These are phyloP conservation scores for Candida montana DNA, from an alignment of 805 yeast species.

Conservation along the genomic window DNA sequence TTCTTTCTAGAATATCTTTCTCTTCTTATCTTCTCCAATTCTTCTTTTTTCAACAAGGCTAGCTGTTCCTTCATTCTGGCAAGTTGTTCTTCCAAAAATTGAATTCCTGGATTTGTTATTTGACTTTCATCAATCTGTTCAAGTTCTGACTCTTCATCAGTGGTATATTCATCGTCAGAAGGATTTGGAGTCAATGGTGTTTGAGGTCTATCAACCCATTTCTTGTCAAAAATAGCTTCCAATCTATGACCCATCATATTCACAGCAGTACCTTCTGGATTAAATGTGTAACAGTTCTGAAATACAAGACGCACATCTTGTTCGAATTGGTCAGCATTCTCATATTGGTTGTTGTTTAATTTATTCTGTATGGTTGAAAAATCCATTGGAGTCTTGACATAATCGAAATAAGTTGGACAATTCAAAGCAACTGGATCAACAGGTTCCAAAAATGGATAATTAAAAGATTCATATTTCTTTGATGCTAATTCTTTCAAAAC, in stretches of 20 bases:
- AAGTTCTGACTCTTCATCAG: slow-evolving; percentile 45
- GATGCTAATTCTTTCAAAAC: slow-evolving; percentile 75
- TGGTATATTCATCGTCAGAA: slow-evolving; percentile 29
- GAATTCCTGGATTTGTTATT: slow-evolving; percentile 84
- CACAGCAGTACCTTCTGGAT: slow-evolving; percentile 96
- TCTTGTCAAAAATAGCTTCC: slow-evolving; percentile 79
- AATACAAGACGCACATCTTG: slow-evolving; percentile 78
- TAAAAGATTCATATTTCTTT: slow-evolving; percentile 77
- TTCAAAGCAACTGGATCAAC: slow-evolving; percentile 94
- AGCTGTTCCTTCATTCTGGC: slow-evolving; percentile 81
- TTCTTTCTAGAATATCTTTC: slow-evolving; percentile 46
- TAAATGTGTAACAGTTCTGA: slow-evolving; percentile 83
- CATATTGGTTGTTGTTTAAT: slow-evolving; percentile 80
- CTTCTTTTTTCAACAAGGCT: slow-evolving; percentile 74
- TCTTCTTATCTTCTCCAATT: slow-evolving; percentile 58
- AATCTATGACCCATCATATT: slow-evolving; percentile 91
- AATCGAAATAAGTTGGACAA: slow-evolving; percentile 83
- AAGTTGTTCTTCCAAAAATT: slow-evolving; percentile 81
- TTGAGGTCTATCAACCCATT: slow-evolving; percentile 83
- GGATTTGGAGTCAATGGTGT: slow-evolving; percentile 37
- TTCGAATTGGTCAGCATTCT: slow-evolving; percentile 83
- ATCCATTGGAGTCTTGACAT: slow-evolving; percentile 93
- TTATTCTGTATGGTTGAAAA: slow-evolving; percentile 78
- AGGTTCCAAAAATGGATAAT: slow-evolving; percentile 88
- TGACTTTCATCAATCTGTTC: slow-evolving; percentile 55